Evolutionary conservation across 352 stramenopile genomes (phyloP), one percentile per base, ranked within the genome.

Genomic region (Globisporangium ultimum): DNA sequence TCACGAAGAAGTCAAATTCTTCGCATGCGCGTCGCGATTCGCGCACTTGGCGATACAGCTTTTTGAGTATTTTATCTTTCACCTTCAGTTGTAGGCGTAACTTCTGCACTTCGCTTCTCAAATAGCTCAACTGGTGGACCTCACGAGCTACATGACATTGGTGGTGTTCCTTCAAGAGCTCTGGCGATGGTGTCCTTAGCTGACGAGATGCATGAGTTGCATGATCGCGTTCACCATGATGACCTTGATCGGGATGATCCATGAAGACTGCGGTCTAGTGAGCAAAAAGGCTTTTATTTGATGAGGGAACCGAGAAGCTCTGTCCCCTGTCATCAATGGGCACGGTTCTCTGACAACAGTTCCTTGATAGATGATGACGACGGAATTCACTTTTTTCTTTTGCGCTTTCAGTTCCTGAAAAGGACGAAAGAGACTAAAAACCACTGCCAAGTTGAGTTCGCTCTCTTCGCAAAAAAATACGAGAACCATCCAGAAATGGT

Each of bases 361-460:
- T 3, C 8, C 14, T 17, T 66, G 57, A 51, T 64, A 28, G 24
- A 28, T 28, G 24, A 28, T 28, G 24, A 28, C 24, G 24, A 28
- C 24, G 24, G 5, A 28, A 28, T 28, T 5, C 24, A 28, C n/a
- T n/a, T n/a, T n/a, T n/a, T n/a, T n/a, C n/a, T n/a, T n/a, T n/a
- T n/a, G 24, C 24, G 24, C 24, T 28, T 28, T 28, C 24, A 28
- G 24, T 2, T 28, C 5, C 24, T 5, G 24, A 28, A 5, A 28
- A 28, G 5, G 2, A 28, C n/a, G n/a, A n/a, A n/a, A n/a, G n/a
- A n/a, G n/a, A n/a, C n/a, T n/a, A n/a, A n/a, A n/a, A n/a, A n/a
- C n/a, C n/a, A n/a, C n/a, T n/a, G n/a, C n/a, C n/a, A n/a, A n/a
- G n/a, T n/a, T n/a, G n/a, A n/a, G n/a, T n/a, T n/a, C n/a, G n/a